Evolutionary conservation across 2,329 filamentous ascomycete species (phyloP).

Genomic region (Aspergillus sp.): DNA sequence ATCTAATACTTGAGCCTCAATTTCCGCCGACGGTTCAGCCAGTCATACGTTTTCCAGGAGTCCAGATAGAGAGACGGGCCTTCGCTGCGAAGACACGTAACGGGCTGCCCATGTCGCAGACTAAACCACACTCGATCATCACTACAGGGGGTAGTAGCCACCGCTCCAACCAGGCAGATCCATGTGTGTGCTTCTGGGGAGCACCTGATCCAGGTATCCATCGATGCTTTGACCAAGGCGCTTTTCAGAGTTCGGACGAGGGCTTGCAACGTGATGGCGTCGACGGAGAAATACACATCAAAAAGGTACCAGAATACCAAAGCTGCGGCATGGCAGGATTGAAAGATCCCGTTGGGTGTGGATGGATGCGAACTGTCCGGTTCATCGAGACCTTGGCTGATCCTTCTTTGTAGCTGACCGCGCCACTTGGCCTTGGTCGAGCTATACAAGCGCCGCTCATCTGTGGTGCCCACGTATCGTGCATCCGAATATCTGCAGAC

Average conservation of each 20-base stretch:
- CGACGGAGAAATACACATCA: background rate
- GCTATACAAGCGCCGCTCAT: background rate
- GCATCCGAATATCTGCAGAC: background rate
- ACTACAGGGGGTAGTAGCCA: background rate
- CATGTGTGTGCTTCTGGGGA: constrained; percentile 5
- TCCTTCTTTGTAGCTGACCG: background rate
- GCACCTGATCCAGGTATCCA: constrained; percentile 4
- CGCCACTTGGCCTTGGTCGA: background rate
- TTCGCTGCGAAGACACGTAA: constrained; percentile 4
- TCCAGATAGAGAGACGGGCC: constrained; percentile 3
- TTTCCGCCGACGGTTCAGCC: constrained; percentile 3
- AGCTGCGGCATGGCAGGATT: constrained; percentile 1
- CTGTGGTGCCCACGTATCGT: background rate
- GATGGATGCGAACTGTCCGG: background rate
- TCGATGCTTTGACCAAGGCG: background rate
- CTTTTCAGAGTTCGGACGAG: background rate
- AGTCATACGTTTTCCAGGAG: constrained; percentile 5
- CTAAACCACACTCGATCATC: constrained; percentile 4
- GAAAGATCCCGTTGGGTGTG: background rate
- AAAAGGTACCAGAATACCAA: constrained; percentile 8
- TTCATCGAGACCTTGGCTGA: background rate
- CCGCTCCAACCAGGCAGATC: constrained; percentile 4
- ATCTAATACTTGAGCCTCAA: background rate
- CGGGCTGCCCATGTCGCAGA: constrained; percentile 4
- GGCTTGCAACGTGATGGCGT: background rate